Base-by-base conservation (phyloP, 371 early-diverging fungal genomes). In the Mortierella sp. region DNA sequence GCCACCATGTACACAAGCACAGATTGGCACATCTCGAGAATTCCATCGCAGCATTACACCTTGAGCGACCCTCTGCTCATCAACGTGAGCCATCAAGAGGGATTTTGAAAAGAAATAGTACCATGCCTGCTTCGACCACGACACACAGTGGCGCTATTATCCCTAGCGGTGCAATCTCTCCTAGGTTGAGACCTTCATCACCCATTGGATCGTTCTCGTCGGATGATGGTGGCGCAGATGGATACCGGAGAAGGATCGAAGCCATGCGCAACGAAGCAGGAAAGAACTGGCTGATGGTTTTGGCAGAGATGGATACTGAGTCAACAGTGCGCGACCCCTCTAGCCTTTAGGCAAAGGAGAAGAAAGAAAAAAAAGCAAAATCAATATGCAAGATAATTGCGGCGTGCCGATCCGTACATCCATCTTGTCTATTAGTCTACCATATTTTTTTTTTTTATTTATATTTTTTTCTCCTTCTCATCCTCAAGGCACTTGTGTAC, bases 251-350 rank as follows among this genome's bases (percentile, higher is more conserved):
- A 16, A 84, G 84, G 62, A 88, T 92, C 54, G 90, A 92, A 65
- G 87, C 88, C 20, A 89, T 92, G 86, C 86, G 89, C 22, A 87
- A 77, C 45, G 91, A 92, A 74, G 90, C 91, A 0, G 92, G 92
- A 5, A 85, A 86, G 39, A 90, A 87, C 63, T 92, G 92, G 92
- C 75, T 92, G 32, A 85, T 88, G 51, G 90, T 90, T 1, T 72
- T 90, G 40, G 87, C 88, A 35, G 92, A 90, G 76, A 89, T 90
- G 88, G 86, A 89, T 24, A 58, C 9, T 20, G 14, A 40, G 30
- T 4, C 30, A 30, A 30, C 30, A 30, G 30, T 30, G 30, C 30
- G 1, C 30, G 4, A 30, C 4, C 30, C 30, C 4, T 30, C 30
- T 30, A 30, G 30, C 30, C 30, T 30, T 30, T 30, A 30, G 30